Evolutionary conservation across 2,329 filamentous ascomycete genomes (phyloP), one percentile per base, ranked within the genome.

Genomic region (Blumeriella jaapii): DNA sequence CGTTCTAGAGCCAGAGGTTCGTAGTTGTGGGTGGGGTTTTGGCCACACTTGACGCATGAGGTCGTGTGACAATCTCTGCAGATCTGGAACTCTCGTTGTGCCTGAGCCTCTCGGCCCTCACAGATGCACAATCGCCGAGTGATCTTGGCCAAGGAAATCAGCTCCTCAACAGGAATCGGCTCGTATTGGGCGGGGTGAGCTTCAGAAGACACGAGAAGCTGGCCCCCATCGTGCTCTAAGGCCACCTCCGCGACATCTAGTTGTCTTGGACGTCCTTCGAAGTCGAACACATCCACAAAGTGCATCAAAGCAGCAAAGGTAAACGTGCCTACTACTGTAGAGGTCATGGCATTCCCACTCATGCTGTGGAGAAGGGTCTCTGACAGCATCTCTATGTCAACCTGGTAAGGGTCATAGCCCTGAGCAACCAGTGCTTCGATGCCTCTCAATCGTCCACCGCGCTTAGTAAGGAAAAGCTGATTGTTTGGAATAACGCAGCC

Each of bases 281-380:
- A 13, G 17, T 35, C n/a, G 14, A 42, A 30, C 2, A 43, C 18
- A 5, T 38, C 13, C 5, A 35, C 18, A 23, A 52, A 49, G 5
- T 49, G 36, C 23, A 74, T 65, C 1, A 87, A 54, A 0, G 72
- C 67, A 1, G 72, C 61, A 2, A 83, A 48, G 1, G 82, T 65
- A 0, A 71, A 69, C 2, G 69, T 64, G 2, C 76, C 78, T 7
- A 86, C 72, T 1, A 85, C 78, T 0, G 82, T 80, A 0, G 73
- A 74, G 1, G 71, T 75, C 82, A 89, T 89, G 0, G 82, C 82
- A 53, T 91, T 89, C 0, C 82, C 82, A 2, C 79, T 80, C 2
- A 89, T 60, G 44, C 85, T 73, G 42, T 78, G 72, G 2, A 83
- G 60, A 12, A 86, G 61, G 1, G 59, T 55, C 29, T 76, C 64